A percentile compares a stretch with the other conserved stretches of the same genome.
Evolutionary conservation across 176 grass and related monocot species (phyloP).

Genomic region (Aegilops longissima): DNA sequence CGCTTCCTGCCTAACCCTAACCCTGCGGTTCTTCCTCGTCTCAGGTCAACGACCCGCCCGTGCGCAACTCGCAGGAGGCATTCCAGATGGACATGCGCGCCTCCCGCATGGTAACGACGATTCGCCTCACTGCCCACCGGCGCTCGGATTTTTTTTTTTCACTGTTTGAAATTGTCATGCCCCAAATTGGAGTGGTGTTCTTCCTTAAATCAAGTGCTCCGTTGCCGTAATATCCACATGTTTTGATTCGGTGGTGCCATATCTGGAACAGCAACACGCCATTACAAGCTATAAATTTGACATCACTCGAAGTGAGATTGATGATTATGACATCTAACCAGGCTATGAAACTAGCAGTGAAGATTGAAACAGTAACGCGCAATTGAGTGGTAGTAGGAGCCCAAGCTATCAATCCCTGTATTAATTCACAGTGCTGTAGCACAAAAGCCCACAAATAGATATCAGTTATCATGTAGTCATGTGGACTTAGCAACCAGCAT

Average conservation of each 20-base stretch:
- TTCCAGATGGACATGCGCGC: slow-evolving; percentile 80
- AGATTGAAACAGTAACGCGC: neutral
- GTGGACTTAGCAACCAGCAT: no score
- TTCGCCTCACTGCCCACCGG: neutral
- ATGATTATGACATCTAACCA: neutral
- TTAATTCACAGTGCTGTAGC: neutral
- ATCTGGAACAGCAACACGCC: no score
- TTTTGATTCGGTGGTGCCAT: no score
- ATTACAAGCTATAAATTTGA: neutral
- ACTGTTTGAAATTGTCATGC: neutral
- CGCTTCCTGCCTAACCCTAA: neutral
- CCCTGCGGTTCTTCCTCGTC: neutral
- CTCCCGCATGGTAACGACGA: slow-evolving; percentile 23
- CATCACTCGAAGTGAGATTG: neutral
- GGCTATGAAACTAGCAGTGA: neutral
- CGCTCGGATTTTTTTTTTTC: neutral
- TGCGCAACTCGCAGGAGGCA: slow-evolving; percentile 81
- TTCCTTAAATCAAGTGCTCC: neutral
- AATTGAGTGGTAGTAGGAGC: neutral
- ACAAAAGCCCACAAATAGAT: neutral
- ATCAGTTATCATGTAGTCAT: no score
- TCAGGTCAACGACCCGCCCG: slow-evolving; percentile 83
- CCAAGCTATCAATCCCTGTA: neutral
- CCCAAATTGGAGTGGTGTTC: neutral
- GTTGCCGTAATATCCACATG: no score